Evolutionary conservation across 805 yeast species (phyloP).

Genomic region (Nakazawaea wickerhamii): DNA sequence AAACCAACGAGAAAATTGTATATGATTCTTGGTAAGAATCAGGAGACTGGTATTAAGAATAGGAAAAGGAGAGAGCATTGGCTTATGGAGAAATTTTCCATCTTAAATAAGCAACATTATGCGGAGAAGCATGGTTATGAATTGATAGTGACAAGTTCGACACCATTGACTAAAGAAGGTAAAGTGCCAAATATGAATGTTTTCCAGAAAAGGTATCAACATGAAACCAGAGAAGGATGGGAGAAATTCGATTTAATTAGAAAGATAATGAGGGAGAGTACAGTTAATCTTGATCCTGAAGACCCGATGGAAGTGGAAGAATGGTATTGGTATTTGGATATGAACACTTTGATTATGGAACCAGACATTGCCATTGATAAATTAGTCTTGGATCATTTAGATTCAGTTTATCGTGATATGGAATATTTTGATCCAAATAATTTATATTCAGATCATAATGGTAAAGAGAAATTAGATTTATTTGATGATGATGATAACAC

Average conservation of each 20-base stretch:
- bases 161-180: conserved; percentile 18
- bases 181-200: conserved; percentile 33
- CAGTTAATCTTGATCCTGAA: conserved; percentile 19
- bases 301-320: conserved; percentile 19
- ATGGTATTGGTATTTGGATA: conserved; percentile 39
- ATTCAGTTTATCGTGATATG: conserved; percentile 27
- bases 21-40: conserved; percentile 33
- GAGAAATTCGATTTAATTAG: conserved; percentile 34
- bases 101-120: conserved; percentile 42
- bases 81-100: conserved; percentile 43
- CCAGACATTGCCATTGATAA: conserved; percentile 31
- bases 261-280: conserved; percentile 28
- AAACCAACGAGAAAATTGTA: conserved; percentile 28
- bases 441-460: conserved; percentile 24
- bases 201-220: conserved; percentile 41
- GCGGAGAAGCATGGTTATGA: conserved; percentile 45
- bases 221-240: conserved; percentile 45
- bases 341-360: conserved; percentile 36
- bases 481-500: conserved; percentile 26
- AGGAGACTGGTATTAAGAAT: conserved; percentile 34
- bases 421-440: conserved; percentile 31
- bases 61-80: conserved; percentile 35
- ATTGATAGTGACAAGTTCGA: conserved; percentile 29
- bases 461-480: conserved; percentile 13
- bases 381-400: conserved; percentile 26